Base-by-base conservation (phyloP, 768 basidiomycete genomes). In the Cystobasidium tubakii region DNA sequence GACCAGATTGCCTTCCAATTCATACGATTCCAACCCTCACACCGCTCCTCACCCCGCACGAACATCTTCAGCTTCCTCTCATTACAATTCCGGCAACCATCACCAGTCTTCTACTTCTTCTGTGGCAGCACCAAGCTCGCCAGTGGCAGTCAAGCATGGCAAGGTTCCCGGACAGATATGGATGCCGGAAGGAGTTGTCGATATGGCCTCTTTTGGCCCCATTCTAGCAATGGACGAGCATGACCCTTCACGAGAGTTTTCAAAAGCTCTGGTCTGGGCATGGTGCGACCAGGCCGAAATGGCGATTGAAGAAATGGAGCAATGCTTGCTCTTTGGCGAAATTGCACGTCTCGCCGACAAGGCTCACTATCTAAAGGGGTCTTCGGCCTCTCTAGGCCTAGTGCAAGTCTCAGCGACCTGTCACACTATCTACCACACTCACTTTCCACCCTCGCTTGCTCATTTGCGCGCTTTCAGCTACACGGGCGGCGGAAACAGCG, bases 201-300 rank as follows among this genome's bases (percentile, higher is more conserved):
- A 67, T 31, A 67, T 67, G 66, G 46, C 42, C 50, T 42, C 66
- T 12, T 67, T 67, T 31, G 50, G 46, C 10, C 66, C 39, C 27
- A 67, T 67, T 12, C 44, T 67, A 12, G 66, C 66, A 53, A 42
- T 67, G 44, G 66, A 67, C 23, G 66, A 67, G 12, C 25, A 50
- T 23, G 66, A 67, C 34, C 42, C 50, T 15, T 43, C 66, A 54
- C 55, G 46, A 33, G 66, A 67, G 31, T 67, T 67, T 54, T n/a
- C 42, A 29, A 67, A 67, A 29, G 46, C 66, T 15, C 44, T 67
- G 4, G 66, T 67, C 12, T 46, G 42, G 42, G 66, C 66, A 25
- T 67, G 66, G 66, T 67, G 66, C 29, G 66, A 67, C 27, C 66
- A 67, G 31, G 66, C 66, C 10, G 66, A 67, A 54, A 31, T 50